Evolutionary conservation across 2,329 filamentous ascomycete genomes (phyloP), one percentile per base, ranked within the genome.

Genomic region (Pseudogymnoascus sp.): DNA sequence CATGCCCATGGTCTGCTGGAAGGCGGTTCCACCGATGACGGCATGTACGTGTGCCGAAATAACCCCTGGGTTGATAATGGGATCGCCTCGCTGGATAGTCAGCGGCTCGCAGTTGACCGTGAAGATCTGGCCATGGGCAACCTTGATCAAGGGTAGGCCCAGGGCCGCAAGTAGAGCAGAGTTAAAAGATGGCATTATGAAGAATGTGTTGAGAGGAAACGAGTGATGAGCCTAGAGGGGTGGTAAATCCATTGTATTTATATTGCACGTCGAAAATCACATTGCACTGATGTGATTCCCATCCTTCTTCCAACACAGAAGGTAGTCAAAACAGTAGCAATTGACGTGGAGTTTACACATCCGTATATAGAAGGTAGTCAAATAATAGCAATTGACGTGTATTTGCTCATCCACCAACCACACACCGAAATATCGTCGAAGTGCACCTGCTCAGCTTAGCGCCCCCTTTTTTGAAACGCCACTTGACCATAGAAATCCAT

Each of bases 21-120:
- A 65, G 12, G 64, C 65, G 57, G 63, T 67, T 59, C 65, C 65
- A 30, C 65, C 65, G 7, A 65, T 61, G 19, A 67, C 62, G 34
- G 63, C 62, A 34, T 65, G 65, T 34, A 67, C 62, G 61, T 67
- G 64, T 34, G 61, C 59, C 3, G 63, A 62, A n/a, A 18, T 57
- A 13, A 26, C 34, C 26, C 63, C 64, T 9, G 65, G 64, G 38
- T 57, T 63, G 60, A 66, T 61, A 18, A 67, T 60, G 34, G 64
- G 64, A 33, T 67, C 64, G 13, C 35, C 26, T 2, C 57, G 21
- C 19, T 61, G 61, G 62, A 58, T 61, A n/a, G 59, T 59, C 56
- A 61, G 19, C 7, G 59, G 59, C 21, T 59, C n/a, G 28, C 59
- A 61, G 55, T 41, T 61, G 21, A 61, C 59, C n/a, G 63, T 63